Percentiles rank a stretch among this genome's conserved stretches.
Evolutionary conservation across 805 yeast genomes (phyloP).

Genomic region (Pichia californica): DNA sequence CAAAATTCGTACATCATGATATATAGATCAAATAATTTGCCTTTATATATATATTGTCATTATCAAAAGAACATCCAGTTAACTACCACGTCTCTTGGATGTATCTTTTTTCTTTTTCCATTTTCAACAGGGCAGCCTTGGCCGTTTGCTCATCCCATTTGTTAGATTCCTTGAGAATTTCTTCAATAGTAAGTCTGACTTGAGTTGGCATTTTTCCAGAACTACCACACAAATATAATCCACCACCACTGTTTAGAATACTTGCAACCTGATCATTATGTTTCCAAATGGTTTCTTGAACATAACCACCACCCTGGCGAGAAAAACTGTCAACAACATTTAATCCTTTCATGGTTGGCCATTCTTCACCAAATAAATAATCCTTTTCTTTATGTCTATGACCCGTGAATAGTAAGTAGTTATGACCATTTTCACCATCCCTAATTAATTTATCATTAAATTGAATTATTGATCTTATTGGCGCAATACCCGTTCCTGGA

Average conservation of each 20-base stretch:
- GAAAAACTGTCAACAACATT: constrained; percentile 36
- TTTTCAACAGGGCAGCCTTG: constrained; percentile 40
- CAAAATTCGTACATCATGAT: background rate
- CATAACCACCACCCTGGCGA: constrained; percentile 61
- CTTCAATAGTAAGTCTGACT: constrained; percentile 72
- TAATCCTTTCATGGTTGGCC: constrained; percentile 34
- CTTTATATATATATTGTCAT: no score
- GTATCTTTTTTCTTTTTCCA: constrained; percentile 64
- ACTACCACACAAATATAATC: constrained; percentile 83
- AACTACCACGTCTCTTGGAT: constrained; percentile 83
- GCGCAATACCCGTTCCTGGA: constrained; percentile 97
- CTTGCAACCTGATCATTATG: constrained; percentile 44
- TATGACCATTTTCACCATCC: constrained; percentile 15
- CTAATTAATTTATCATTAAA: constrained; percentile 12
- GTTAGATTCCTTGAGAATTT: constrained; percentile 44
- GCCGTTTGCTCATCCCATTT: constrained; percentile 40
- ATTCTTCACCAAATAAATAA: constrained; percentile 52
- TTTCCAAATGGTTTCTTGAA: constrained; percentile 64
- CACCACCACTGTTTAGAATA: constrained; percentile 49
- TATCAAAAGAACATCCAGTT: background rate
- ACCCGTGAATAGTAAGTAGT: constrained; percentile 63
- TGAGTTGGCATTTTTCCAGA: constrained; percentile 87
- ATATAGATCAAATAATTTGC: no score
- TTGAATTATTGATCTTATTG: constrained; percentile 68
- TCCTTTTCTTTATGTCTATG: constrained; percentile 63